Percentiles rank a stretch among this genome's conserved stretches.
phyloP scores from a whole-genome alignment of 2,329 filamentous ascomycete genomes.

The Decorospora gaudefroyi region DNA sequence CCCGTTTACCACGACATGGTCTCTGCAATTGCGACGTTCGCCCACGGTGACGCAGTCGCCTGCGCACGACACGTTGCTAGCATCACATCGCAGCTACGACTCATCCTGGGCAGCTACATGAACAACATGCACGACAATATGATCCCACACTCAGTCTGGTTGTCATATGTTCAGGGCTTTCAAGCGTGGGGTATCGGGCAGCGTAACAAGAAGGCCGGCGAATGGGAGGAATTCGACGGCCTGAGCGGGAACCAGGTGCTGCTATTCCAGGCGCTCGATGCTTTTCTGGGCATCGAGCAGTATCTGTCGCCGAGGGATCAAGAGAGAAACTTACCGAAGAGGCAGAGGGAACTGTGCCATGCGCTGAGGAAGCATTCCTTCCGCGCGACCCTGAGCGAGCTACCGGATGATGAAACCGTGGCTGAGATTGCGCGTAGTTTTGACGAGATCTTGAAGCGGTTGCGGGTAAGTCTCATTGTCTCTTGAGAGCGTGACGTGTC shows the following conservation, averaged over 20 bases:
- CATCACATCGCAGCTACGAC: conserved; percentile 4
- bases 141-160: conserved; percentile 7
- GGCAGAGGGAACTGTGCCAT: conserved; percentile 4
- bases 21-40: neutral
- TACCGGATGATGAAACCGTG: neutral
- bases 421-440: neutral
- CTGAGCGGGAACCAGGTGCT: conserved; percentile 7
- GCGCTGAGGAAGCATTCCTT: conserved; percentile 6
- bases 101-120: conserved; percentile 1
- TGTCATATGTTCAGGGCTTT: conserved; percentile 9
- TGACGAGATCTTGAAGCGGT: conserved; percentile 1
- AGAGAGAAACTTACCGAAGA: conserved; percentile 4
- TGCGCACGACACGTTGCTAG: conserved; percentile 1
- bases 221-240: conserved; percentile 6
- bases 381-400: neutral
- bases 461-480: conserved; percentile 5
- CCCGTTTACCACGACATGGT: conserved; percentile 7
- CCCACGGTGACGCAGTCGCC: neutral
- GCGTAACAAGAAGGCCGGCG: neutral
- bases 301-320: conserved; percentile 5
- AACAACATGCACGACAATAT: conserved; percentile 6
- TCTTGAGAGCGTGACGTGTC: neutral
- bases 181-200: conserved; percentile 6
- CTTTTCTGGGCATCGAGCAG: conserved; percentile 9
- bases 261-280: conserved; percentile 7